Conservation (phyloP, 495 filamentous ascomycete species). For the Xylaria flabelliformis region DNA sequence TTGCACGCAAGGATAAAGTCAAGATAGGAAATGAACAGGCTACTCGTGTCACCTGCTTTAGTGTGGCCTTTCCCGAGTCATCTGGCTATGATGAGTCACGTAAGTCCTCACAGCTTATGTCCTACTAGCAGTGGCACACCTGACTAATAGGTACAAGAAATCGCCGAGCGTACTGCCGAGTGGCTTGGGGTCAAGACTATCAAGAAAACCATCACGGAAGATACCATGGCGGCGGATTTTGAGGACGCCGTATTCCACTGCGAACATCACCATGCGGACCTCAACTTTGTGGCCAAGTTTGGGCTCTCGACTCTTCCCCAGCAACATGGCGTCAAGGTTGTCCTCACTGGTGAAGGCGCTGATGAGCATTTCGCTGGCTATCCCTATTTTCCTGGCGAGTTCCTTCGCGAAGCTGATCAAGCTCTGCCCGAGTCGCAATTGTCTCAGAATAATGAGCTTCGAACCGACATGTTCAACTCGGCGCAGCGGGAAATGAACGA, state of each 20-base stretch:
- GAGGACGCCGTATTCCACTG: constrained; percentile 57
- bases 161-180: constrained; percentile 58
- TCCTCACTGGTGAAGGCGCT: constrained; percentile 47
- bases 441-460: neutral
- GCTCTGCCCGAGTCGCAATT: constrained; percentile 39
- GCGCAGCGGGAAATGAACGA: neutral
- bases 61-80: constrained; percentile 54
- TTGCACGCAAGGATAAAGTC: constrained; percentile 48
- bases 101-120: constrained; percentile 24
- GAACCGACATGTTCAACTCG: neutral
- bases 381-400: constrained; percentile 48
- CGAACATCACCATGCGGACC: constrained; percentile 54
- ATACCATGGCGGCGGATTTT: constrained; percentile 50
- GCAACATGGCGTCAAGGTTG: constrained; percentile 54
- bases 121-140: neutral
- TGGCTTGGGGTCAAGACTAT: constrained; percentile 55
- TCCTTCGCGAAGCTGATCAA: constrained; percentile 52
- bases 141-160: constrained; percentile 37
- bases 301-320: constrained; percentile 51
- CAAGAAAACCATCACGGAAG: constrained; percentile 54
- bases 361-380: constrained; percentile 51
- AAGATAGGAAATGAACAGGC: constrained; percentile 44
- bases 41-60: constrained; percentile 49
- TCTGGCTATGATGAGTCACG: constrained; percentile 56
- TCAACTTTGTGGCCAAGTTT: constrained; percentile 56